Percentiles rank a stretch among this genome's conserved stretches.
Conservation (phyloP, 805 yeast species). For the Wickerhamiella nectarea region DNA sequence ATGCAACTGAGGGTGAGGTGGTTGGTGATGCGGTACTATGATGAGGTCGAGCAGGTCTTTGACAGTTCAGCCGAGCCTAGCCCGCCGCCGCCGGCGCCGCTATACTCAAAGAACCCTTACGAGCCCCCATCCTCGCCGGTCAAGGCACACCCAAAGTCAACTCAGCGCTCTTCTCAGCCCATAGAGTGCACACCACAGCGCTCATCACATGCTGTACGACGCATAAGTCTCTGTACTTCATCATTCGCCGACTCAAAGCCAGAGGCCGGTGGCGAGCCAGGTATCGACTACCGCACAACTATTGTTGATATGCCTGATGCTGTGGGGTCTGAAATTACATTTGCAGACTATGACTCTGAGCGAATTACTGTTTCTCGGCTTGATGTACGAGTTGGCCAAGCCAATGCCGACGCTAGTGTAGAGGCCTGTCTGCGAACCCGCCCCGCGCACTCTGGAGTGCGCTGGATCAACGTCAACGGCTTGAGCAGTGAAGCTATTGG, state of each 20-base stretch:
- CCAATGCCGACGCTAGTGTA: slow-evolving; percentile 9
- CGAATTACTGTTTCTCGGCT: slow-evolving; percentile 34
- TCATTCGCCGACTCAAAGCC: not conserved
- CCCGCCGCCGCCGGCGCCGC: not conserved
- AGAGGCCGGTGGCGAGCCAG: slow-evolving; percentile 40
- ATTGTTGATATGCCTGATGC: slow-evolving; percentile 35
- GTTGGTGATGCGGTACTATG: not conserved
- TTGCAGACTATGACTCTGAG: slow-evolving; percentile 36
- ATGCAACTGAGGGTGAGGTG: not conserved
- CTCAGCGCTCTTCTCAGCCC: not conserved
- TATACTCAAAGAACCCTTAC: not conserved
- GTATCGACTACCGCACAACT: slow-evolving; percentile 39
- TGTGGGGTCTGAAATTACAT: slow-evolving; percentile 40
- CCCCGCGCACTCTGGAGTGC: slow-evolving; percentile 38
- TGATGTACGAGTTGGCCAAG: slow-evolving; percentile 26
- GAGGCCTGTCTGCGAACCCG: slow-evolving; percentile 23
- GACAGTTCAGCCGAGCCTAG: not conserved
- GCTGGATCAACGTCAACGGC: slow-evolving; percentile 49
- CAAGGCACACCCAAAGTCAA: not conserved
- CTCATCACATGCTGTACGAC: not conserved
- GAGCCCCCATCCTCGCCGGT: too few relatives aligned
- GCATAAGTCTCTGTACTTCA: not conserved
- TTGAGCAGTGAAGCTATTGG: slow-evolving; percentile 48
- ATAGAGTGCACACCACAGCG: too few relatives aligned
- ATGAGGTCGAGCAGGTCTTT: not conserved